Conservation (phyloP, 768 basidiomycete species). For the Boletus barrowsii region DNA sequence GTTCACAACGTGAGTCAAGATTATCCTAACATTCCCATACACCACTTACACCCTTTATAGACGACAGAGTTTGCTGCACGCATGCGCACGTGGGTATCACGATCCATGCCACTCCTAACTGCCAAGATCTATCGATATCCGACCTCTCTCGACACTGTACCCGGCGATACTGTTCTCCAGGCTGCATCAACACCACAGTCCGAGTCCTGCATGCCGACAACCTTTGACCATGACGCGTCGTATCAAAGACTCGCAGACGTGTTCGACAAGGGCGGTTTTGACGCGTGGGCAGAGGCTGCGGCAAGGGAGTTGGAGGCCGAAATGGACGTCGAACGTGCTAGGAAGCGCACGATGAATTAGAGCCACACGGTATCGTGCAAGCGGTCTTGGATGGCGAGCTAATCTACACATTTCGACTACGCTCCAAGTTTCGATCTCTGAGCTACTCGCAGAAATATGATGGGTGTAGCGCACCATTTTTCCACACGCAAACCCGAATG, state of each 20-base stretch:
- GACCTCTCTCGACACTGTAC: constrained; percentile 5
- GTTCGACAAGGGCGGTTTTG: constrained; percentile 57
- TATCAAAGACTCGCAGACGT: constrained; percentile 52
- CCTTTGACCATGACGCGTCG: constrained; percentile 37
- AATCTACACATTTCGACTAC: no score
- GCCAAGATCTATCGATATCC: constrained; percentile 51
- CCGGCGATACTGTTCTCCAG: background rate
- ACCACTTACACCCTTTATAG: constrained; percentile 28
- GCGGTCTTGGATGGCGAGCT: no score
- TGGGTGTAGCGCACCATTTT: no score
- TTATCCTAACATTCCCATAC: no score
- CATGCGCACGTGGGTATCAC: constrained; percentile 50
- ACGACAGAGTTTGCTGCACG: constrained; percentile 56
- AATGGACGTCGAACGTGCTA: constrained; percentile 44
- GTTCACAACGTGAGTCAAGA: constrained; percentile 46
- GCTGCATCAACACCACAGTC: background rate
- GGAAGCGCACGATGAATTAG: constrained; percentile 1
- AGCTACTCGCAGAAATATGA: no score
- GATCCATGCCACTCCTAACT: constrained; percentile 47
- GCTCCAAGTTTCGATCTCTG: no score
- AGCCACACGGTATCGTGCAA: background rate
- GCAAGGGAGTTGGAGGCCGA: constrained; percentile 59
- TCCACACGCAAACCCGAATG: no score
- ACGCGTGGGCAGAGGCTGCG: constrained; percentile 53
- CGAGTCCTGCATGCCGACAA: background rate